A percentile compares a stretch with the other conserved stretches of the same genome.
Conservation (phyloP, 2,329 filamentous ascomycete genomes). For the Alternaria hordeiaustralica region DNA sequence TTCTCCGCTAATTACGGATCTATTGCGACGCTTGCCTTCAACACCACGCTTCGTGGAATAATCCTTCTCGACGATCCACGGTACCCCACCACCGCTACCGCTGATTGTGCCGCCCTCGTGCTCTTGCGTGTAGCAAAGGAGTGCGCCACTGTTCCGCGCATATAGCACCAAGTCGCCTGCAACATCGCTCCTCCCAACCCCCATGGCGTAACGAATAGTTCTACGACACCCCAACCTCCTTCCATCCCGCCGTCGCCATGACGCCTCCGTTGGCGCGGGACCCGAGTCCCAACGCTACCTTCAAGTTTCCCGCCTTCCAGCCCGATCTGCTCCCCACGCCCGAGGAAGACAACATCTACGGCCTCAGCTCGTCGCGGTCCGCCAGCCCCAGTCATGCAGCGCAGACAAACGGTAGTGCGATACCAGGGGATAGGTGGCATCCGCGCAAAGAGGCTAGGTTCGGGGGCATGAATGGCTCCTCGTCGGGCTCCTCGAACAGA, state of each 20-base stretch:
- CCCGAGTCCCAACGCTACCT: constrained; percentile 44
- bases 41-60: constrained; percentile 14
- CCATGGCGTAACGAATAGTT: constrained; percentile 41
- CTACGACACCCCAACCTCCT: constrained; percentile 19
- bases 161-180: background rate
- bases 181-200: constrained; percentile 17
- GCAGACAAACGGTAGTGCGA: constrained; percentile 37
- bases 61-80: constrained; percentile 4
- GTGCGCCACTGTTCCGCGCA: constrained; percentile 2
- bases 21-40: constrained; percentile 25
- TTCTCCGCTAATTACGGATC: constrained; percentile 25
- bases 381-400: constrained; percentile 37
- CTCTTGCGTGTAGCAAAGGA: background rate
- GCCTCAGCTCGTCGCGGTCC: constrained; percentile 42
- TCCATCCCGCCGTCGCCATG: constrained; percentile 33
- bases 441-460: constrained; percentile 62
- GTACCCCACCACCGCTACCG: constrained; percentile 1
- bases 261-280: constrained; percentile 37
- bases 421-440: constrained; percentile 65
- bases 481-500: constrained; percentile 40
- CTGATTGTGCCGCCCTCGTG: background rate
- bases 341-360: constrained; percentile 42
- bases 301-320: constrained; percentile 56
- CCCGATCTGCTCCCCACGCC: constrained; percentile 50
- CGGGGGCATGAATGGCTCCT: constrained; percentile 51